Conservation (phyloP, 495 filamentous ascomycete species). For the Staphylotrichum tortipilum region DNA sequence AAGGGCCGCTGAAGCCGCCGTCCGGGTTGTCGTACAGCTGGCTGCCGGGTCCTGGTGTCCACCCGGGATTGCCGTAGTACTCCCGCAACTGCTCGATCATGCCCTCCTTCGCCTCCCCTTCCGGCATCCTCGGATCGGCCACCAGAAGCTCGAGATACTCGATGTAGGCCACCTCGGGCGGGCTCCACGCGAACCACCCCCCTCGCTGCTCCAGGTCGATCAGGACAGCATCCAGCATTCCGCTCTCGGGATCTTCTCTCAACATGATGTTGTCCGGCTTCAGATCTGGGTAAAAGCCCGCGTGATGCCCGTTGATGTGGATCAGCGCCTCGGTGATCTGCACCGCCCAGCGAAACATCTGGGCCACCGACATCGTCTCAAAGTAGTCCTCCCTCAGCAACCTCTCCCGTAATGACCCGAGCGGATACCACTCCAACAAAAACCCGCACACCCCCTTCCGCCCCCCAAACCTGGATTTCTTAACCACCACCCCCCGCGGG, state of each 20-base stretch:
- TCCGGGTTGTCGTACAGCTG: conserved; percentile 14
- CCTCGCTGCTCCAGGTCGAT: conserved; percentile 31
- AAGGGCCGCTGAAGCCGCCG: conserved; percentile 19
- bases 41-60: neutral
- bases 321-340: conserved; percentile 24
- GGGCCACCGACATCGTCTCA: neutral
- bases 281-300: conserved; percentile 30
- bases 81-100: neutral
- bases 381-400: conserved; percentile 7
- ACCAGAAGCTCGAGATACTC: conserved; percentile 23
- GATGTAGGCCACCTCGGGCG: conserved; percentile 28
- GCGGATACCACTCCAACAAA: conserved; percentile 22
- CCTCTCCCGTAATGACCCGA: conserved; percentile 21
- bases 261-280: conserved; percentile 31
- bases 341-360: conserved; percentile 22
- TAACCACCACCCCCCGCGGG: conserved; percentile 26
- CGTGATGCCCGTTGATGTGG: conserved; percentile 20
- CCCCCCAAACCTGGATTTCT: conserved; percentile 26
- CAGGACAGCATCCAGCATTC: conserved; percentile 17
- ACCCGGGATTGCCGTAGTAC: conserved; percentile 8
- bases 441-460: conserved; percentile 28
- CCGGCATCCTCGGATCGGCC: neutral
- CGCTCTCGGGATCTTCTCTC: neutral
- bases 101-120: conserved; percentile 1
- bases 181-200: conserved; percentile 24